Evolutionary conservation across 768 basidiomycete species (phyloP).

Genomic region (Lentinula detonsa): DNA sequence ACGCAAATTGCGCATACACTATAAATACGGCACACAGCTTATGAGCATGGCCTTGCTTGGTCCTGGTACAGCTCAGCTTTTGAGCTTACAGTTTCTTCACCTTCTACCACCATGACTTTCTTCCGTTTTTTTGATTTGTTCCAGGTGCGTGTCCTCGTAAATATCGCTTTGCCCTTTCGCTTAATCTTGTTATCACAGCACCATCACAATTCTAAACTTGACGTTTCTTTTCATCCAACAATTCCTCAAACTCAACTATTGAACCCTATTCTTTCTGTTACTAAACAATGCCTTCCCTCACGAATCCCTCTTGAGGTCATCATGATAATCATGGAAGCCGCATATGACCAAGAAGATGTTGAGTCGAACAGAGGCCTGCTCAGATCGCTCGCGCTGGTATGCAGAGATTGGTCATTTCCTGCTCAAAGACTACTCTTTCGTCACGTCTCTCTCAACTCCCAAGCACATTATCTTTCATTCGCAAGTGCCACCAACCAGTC

Average conservation of each 20-base stretch:
- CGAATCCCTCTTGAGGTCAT: not conserved
- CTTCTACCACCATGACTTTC: not conserved
- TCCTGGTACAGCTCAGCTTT: not conserved
- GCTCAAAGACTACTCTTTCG: constrained; percentile 64
- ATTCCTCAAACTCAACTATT: not conserved
- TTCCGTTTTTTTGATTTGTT: constrained; percentile 4
- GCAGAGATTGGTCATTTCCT: constrained; percentile 56
- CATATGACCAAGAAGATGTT: not conserved
- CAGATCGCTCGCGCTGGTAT: constrained; percentile 37
- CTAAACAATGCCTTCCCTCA: not conserved
- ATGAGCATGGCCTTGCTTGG: not conserved
- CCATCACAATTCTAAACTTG: not conserved
- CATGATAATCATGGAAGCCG: constrained; percentile 1
- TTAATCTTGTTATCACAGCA: not conserved
- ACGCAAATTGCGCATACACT: not conserved
- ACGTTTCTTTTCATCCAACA: not conserved
- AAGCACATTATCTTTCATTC: constrained; percentile 50
- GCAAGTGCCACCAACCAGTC: constrained; percentile 39
- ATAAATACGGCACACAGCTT: not conserved
- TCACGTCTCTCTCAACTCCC: constrained; percentile 46
- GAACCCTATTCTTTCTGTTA: not conserved
- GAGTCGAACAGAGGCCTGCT: not conserved
- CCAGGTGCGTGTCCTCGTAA: not conserved
- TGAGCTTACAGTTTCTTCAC: not conserved
- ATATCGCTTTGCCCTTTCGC: not conserved